phyloP scores from a whole-genome alignment of 441 rosid species.

The Corymbia calophylla region DNA sequence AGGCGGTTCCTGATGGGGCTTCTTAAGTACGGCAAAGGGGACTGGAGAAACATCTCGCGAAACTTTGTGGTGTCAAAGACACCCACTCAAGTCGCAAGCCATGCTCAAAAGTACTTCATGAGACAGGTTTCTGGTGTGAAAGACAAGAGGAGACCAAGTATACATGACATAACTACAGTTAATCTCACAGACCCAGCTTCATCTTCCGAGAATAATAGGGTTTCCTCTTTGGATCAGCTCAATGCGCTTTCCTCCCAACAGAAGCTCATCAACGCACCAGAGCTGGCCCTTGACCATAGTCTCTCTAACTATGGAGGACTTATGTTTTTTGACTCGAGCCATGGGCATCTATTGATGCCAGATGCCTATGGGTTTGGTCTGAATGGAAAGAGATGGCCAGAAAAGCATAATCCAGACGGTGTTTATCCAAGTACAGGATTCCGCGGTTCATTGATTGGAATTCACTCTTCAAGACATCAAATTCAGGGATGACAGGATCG shows the following conservation, averaged over 20 bases:
- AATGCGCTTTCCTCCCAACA: conserved; percentile 12
- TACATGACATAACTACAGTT: conserved; percentile 54
- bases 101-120: conserved; percentile 72
- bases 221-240: conserved; percentile 18
- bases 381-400: conserved; percentile 22
- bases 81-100: conserved; percentile 74
- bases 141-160: conserved; percentile 68
- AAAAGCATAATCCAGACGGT: conserved; percentile 17
- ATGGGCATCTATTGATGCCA: conserved; percentile 16
- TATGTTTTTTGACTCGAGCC: conserved; percentile 17
- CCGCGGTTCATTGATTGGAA: conserved; percentile 23
- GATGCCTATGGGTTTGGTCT: conserved; percentile 26
- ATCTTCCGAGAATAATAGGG: conserved; percentile 15
- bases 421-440: conserved; percentile 21
- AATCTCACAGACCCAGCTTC: conserved; percentile 28
- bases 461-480: conserved; percentile 9
- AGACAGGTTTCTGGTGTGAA: conserved; percentile 58
- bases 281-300: conserved; percentile 17
- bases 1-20: conserved; percentile 66
- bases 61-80: conserved; percentile 56
- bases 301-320: conserved; percentile 11
- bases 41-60: conserved; percentile 75
- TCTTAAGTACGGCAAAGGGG: conserved; percentile 69
- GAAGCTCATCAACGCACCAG: conserved; percentile 12
- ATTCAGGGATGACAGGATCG: conserved; percentile 7